Evolutionary conservation across 2,329 filamentous ascomycete species (phyloP), one percentile per base, ranked within the genome.

Genomic region (Aspergillus glaucus): DNA sequence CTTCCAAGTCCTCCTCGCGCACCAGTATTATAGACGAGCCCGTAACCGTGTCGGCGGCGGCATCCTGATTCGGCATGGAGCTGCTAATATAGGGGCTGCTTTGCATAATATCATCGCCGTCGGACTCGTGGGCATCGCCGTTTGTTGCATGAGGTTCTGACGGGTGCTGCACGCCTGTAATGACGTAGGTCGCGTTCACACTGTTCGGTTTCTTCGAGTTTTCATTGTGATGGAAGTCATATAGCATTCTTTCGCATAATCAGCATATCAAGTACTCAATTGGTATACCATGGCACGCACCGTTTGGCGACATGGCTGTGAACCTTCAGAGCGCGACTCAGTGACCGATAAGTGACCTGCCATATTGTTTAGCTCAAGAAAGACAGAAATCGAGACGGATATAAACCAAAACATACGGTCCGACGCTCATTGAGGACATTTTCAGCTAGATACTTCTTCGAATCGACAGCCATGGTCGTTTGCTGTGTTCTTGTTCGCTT

Each of bases 141-240:
- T 75, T 77, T 9, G 66, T 57, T 22, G 58, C 49, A 21, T 61
- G 40, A 8, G 56, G 45, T 12, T 69, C 66, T 15, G 64, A 62
- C 5, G 62, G 60, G 46, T 69, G 75, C 60, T 81, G 86, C 19
- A 75, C 79, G 36, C 92, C 93, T 45, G 84, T 86, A 42, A 98
- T 65, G 44, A 96, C 75, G 69, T 96, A 98, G n/a, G 90, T 96
- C 41, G 92, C 93, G 71, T 94, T 82, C n/a, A 96, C 76, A 22
- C 82, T 85, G 19, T 82, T 79, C 0, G 86, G 78, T 52, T 83
- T 86, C 67, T 86, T 88, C 47, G 75, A 77, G 67, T 90, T 95
- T 64, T 95, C 87, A 49, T 77, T 80, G 53, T 79, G 77, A 66
- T 96, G 82, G 58, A 95, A 97, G 28, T 95, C 87, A 69, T 82